Conservation (phyloP, 768 basidiomycete species). For the Pleurotus citrinopileatus region DNA sequence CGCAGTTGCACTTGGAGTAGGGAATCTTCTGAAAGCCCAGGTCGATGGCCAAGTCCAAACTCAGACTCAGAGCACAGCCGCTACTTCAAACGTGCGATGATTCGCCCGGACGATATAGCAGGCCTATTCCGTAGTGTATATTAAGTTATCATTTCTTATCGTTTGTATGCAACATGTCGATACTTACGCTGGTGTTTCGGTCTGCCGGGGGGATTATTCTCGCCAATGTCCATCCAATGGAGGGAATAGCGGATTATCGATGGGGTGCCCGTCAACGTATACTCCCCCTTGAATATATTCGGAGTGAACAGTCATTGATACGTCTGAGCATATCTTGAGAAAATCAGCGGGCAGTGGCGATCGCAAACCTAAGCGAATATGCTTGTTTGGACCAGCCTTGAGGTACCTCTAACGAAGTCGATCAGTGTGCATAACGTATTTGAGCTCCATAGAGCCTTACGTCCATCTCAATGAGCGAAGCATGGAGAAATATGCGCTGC, state of each 20-base stretch:
- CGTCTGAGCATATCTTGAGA: conserved; percentile 42
- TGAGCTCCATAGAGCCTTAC: conserved; percentile 51
- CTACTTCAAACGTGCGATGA: conserved; percentile 3
- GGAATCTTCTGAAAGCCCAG: conserved; percentile 50
- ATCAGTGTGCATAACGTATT: neutral
- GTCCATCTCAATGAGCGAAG: conserved; percentile 33
- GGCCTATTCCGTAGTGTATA: conserved; percentile 1
- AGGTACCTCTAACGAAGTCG: conserved; percentile 42
- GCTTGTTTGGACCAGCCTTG: conserved; percentile 39
- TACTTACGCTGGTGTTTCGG: neutral
- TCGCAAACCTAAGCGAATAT: conserved; percentile 48
- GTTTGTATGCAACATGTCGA: neutral
- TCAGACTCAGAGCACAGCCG: neutral
- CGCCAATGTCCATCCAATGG: conserved; percentile 36
- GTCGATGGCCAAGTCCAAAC: conserved; percentile 27
- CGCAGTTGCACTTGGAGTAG: conserved; percentile 74
- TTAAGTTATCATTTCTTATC: conserved; percentile 8
- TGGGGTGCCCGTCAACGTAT: conserved; percentile 39
- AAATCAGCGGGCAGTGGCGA: conserved; percentile 63
- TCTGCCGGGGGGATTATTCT: neutral
- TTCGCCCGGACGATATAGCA: neutral
- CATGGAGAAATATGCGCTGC: conserved; percentile 59
- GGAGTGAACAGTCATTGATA: conserved; percentile 37
- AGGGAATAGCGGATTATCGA: conserved; percentile 28
- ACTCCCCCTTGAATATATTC: conserved; percentile 42